Base-by-base conservation (phyloP, 2,329 filamentous ascomycete species). In the Malbranchea zuffiana region DNA sequence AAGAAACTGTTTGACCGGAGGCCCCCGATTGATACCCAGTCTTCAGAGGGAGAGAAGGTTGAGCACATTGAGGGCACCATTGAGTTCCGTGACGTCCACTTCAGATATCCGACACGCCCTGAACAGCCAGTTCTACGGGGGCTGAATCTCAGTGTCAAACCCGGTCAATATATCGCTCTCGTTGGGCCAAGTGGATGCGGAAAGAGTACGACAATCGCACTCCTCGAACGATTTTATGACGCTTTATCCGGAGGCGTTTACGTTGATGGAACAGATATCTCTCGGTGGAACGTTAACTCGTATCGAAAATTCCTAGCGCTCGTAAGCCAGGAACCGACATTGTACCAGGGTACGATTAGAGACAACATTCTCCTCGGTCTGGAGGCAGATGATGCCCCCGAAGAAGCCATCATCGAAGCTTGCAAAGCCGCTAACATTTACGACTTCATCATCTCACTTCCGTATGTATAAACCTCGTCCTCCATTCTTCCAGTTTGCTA, bases 111-210 rank as follows among this genome's bases (percentile, higher is more conserved):
- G 0, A 93, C 85, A 0, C 76, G 90, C 1, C 82, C 84, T 0
- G 85, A 94, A 48, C 84, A 93, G 49, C 83, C 85, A n/a, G 85
- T 96, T 0, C 75, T 96, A 2, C 80, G 84, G 18, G 88, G 87
- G 0, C 68, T 95, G 7, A 79, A 88, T 40, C 44, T 67, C 35
- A 63, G 54, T 4, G 60, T 67, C 43, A 60, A 63, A 40, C 62
- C 63, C 16, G 63, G 63, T 8, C 62, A 67, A 44, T 66, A 66
- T 44, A 51, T 67, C 57, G 90, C 88, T 0, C 72, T 96, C 2
- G 90, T 96, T 6, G 90, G 90, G n/a, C 81, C 88, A 0, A 90
- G 82, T 30, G 88, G 90, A 2, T 94, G 87, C 53, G 90, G 90
- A 40, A 96, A 98, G 66, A 85, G 78, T 33, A 96, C 90, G 0